phyloP scores from a whole-genome alignment of 73 alveolate species.

The Paramecium sonneborni region DNA sequence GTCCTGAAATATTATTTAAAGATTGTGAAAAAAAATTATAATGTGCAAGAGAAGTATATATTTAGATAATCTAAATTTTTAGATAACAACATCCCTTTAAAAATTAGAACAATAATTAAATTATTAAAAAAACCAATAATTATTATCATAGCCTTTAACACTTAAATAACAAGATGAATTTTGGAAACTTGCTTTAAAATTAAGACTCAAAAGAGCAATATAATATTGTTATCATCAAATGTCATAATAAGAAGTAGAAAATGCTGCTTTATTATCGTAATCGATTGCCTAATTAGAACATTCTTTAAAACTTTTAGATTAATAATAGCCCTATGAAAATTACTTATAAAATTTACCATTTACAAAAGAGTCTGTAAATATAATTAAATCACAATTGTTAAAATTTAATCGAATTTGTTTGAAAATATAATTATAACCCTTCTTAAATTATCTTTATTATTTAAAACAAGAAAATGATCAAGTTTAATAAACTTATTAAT shows the following conservation, averaged over 20 bases:
- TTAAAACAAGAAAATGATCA: neutral
- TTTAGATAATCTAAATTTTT: neutral
- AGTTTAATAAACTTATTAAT: neutral
- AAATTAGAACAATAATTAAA: neutral
- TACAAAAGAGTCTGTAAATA: constrained; percentile 46
- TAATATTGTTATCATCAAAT: neutral
- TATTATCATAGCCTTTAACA: neutral
- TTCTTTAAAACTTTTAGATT: neutral
- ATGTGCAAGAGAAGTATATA: constrained; percentile 62
- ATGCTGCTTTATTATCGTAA: neutral
- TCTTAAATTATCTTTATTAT: neutral
- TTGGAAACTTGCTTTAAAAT: constrained; percentile 18
- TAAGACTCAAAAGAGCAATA: neutral
- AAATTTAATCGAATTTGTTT: constrained; percentile 16
- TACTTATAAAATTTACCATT: constrained; percentile 54
- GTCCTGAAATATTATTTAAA: constrained; percentile 53
- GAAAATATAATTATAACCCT: neutral
- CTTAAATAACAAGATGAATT: constrained; percentile 1
- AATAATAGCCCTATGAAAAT: constrained; percentile 42
- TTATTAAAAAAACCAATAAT: constrained; percentile 12
- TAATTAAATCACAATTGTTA: neutral
- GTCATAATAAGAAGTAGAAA: neutral
- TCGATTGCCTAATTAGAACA: constrained; percentile 4
- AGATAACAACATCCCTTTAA: neutral
- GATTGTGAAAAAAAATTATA: constrained; percentile 59